Conservation (phyloP, 1,284 basidiomycete genomes). For the Mrakiaceae sp. region DNA sequence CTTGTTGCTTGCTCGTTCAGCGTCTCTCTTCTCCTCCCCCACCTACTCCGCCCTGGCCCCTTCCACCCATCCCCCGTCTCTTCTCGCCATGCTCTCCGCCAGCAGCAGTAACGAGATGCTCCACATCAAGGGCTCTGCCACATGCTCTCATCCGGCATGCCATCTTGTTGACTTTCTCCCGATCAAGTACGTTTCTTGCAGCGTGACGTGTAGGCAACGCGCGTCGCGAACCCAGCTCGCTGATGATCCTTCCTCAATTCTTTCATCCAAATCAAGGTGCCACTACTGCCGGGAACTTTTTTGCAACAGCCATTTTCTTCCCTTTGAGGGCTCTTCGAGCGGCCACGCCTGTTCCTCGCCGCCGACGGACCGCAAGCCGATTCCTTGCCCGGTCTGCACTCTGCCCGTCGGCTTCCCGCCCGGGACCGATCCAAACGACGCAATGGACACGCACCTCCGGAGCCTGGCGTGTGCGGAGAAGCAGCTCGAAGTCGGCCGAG, state of each 20-base stretch:
- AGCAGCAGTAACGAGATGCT: background rate
- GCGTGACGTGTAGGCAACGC: too few relatives aligned
- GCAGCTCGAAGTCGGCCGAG: background rate
- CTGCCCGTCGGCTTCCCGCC: background rate
- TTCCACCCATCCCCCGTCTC: too few relatives aligned
- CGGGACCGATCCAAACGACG: slow-evolving; percentile 2
- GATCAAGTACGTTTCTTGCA: slow-evolving; percentile 1
- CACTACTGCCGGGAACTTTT: slow-evolving; percentile 1
- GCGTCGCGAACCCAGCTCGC: background rate
- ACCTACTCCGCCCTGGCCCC: too few relatives aligned
- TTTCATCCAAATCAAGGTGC: background rate
- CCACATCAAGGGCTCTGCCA: background rate
- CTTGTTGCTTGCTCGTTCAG: too few relatives aligned
- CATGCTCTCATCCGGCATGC: slow-evolving; percentile 9
- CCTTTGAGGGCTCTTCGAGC: background rate
- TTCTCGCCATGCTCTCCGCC: too few relatives aligned
- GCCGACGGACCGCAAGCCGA: slow-evolving; percentile 8
- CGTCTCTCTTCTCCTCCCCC: too few relatives aligned
- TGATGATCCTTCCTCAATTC: background rate
- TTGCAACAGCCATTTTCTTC: slow-evolving; percentile 7
- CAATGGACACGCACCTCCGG: slow-evolving; percentile 3
- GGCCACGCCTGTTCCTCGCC: slow-evolving; percentile 8
- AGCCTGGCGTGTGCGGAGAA: background rate
- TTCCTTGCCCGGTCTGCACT: slow-evolving; percentile 5
- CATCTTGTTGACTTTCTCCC: slow-evolving; percentile 10